Evolutionary conservation across 129 eudicot species (phyloP), one percentile per base, ranked within the genome.

Genomic region (Logfia minima): DNA sequence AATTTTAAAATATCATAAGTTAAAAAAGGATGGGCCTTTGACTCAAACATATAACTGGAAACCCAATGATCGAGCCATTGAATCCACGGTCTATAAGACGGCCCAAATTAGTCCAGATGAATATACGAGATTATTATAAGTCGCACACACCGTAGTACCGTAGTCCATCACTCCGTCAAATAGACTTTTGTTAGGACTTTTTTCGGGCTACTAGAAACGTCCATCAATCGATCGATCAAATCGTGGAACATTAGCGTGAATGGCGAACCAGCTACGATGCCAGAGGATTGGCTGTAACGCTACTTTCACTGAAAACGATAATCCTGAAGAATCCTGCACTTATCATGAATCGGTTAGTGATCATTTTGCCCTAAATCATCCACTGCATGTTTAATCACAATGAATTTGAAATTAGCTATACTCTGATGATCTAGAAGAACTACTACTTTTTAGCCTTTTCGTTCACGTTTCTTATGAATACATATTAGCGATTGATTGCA

Each of bases 201-300:
- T 41, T 23, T 68, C 68, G 43, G 69, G 75, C 60, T 26, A 28
- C 75, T 61, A 66, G 79, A 77, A 62, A 45, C 79, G 17, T 75
- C 82, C 77, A 35, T 70, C 35, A 53, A 75, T 52, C 78, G 75
- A 43, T 66, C 23, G 55, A 69, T 68, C 82, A 48, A 43, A 52
- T 16, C 59, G 21, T 14, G 21, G 62, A 56, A 56, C 24, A 52
- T 8, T 9, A 59, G 77, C 56, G 63, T 34, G 77, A 63, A 87
- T 84, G 88, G 88, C 78, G 84, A 87, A 78, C 29, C 23, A 10
- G 73, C 79, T 92, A 68, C 97, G 91, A 59, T 92, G 97, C 80
- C 91, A 92, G 86, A 92, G 98, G 80, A 93, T 93, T 68, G 97
- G 97, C 24, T 93, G 98, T 88, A 77, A 87, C 87, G 98, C 92